Percentiles rank a stretch among this genome's conserved stretches.
Conservation (phyloP, 2,329 filamentous ascomycete species). For the Ophiostoma australiae region DNA sequence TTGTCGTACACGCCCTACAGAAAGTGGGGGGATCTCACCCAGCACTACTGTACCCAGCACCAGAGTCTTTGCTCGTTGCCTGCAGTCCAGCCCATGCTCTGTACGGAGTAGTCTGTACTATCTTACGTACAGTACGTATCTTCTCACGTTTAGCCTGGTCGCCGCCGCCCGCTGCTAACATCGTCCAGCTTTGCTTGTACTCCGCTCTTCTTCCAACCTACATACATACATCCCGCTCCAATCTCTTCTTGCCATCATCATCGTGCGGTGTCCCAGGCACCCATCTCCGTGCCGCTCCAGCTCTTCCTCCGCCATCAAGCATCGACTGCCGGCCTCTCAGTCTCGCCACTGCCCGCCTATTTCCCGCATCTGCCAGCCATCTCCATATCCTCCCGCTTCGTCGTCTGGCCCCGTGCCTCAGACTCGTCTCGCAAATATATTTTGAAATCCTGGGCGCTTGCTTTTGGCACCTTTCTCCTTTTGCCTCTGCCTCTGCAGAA, state of each 20-base stretch:
- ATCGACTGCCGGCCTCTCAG: not conserved
- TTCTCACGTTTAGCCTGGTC: conserved; percentile 7
- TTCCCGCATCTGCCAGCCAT: conserved; percentile 6
- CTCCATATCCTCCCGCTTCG: not conserved
- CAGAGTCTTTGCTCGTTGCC: conserved; percentile 21
- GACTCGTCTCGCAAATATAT: not conserved
- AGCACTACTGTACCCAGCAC: conserved; percentile 5
- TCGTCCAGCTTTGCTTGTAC: conserved; percentile 13
- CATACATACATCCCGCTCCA: conserved; percentile 14
- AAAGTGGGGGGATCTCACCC: conserved; percentile 19
- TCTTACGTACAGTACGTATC: conserved; percentile 14
- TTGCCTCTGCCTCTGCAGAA: conserved; percentile 6
- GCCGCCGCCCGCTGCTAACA: not conserved
- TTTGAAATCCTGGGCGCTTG: not conserved
- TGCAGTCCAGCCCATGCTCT: conserved; percentile 1
- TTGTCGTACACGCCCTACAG: conserved; percentile 17
- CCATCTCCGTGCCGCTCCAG: not conserved
- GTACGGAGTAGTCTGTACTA: not conserved
- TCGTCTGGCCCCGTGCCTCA: conserved; percentile 2
- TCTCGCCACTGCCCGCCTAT: conserved; percentile 13
- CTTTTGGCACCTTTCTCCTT: not conserved
- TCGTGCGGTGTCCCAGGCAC: conserved; percentile 2
- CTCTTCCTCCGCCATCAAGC: not conserved
- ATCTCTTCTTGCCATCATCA: not conserved
- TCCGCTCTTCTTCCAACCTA: conserved; percentile 15